phyloP scores from a whole-genome alignment of 148 eudicot genomes.

The Rhododendron ovatum region DNA sequence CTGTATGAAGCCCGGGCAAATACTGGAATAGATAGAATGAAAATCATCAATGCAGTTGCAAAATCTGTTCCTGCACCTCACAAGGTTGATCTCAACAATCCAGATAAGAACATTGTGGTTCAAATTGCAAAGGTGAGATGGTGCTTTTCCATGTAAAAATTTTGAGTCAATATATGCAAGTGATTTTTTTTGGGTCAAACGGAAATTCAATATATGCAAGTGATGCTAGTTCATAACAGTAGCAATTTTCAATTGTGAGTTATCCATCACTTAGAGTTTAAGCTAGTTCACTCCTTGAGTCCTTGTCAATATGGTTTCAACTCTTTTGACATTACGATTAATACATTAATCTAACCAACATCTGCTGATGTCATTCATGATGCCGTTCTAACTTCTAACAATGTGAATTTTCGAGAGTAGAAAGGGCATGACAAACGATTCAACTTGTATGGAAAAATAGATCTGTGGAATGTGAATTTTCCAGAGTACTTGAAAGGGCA shows the following conservation, averaged over 20 bases:
- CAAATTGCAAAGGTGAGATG: constrained; percentile 77
- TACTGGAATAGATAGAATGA: constrained; percentile 81
- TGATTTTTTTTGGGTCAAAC: background rate
- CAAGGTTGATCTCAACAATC: constrained; percentile 90
- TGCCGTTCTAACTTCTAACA: background rate
- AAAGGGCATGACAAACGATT: background rate
- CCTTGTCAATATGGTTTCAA: background rate
- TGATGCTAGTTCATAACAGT: background rate
- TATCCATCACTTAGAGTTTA: background rate
- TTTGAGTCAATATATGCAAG: background rate
- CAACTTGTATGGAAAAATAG: background rate
- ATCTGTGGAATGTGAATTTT: background rate
- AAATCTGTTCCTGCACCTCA: constrained; percentile 80
- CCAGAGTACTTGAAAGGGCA: background rate
- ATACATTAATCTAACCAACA: background rate
- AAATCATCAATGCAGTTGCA: constrained; percentile 84
- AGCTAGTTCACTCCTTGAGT: background rate
- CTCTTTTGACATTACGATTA: background rate
- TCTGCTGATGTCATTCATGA: background rate
- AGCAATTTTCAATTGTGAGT: background rate
- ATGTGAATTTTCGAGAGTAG: background rate
- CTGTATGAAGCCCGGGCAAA: constrained; percentile 94
- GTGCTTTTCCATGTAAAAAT: background rate
- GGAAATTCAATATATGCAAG: background rate
- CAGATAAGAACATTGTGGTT: constrained; percentile 78